Base-by-base conservation (phyloP, 495 filamentous ascomycete species). In the Aspergillus leporis region DNA sequence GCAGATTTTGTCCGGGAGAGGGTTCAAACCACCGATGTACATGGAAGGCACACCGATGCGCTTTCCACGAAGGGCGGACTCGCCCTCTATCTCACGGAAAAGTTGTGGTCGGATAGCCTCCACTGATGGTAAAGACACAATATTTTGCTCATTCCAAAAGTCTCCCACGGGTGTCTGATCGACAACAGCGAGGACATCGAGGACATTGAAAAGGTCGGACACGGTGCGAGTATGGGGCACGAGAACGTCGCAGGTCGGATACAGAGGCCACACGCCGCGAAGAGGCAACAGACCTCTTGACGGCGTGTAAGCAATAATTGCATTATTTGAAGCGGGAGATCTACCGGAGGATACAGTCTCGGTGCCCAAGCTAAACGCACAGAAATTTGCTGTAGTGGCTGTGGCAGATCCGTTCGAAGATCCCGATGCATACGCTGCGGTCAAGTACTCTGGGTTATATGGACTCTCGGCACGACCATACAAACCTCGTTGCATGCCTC, bases 321-420 rank as follows among this genome's bases (percentile, higher is more conserved):
- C 55, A 53, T 72, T 75, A 54, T 73, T 75, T 0, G 72, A 75
- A 3, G 72, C 72, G 0, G 72, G 72, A 7, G 72, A 75, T 10
- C 72, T 61, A 16, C 72, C 72, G n/a, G 72, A 73, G 1, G 72
- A 75, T 12, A 75, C 70, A 50, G 72, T 75, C 58, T 75, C 72
- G 1, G 60, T 67, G 21, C 72, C 72, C n/a, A 75, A 61, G 25
- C 70, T 72, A 51, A 75, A 75, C 10, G 69, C 70, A 58, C 72
- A 73, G 4, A 75, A 66, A 30, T 68, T 75, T 1, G 72, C 61
- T 5, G 65, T 56, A 1, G 72, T 75, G 9, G 72, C 72, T n/a
- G 72, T 71, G 16, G 70, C 72, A 8, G 72, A 75, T 25, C 72
- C 72, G 56, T 75, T 75, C 6, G 72, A 75, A 18, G 70, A 75